Base-by-base conservation (phyloP, 73 alveolate species). In the Paramecium bursaria region DNA sequence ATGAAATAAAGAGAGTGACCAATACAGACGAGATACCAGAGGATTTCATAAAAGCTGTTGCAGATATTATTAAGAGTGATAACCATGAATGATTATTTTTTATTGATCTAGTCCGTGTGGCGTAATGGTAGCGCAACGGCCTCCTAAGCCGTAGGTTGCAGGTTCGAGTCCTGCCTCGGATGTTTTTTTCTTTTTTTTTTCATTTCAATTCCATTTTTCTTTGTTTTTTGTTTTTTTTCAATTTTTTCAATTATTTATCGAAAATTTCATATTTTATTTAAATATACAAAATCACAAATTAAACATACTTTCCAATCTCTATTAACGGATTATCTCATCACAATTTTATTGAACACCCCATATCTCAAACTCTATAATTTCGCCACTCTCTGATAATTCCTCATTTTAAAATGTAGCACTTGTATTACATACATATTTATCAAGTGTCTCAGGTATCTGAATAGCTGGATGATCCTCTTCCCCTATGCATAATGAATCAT, bases 61-160 rank as follows among this genome's bases (percentile, higher is more conserved):
- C 82, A 19, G 33, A 39, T 14, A 15, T 29, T 10, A 67, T 67
- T 39, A 33, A 67, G 48, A 42, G 21, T 2, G 10, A 67, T 47
- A 67, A 67, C 19, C 26, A 29, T 25, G 82, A 67, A 35, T 67
- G 82, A 67, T 26, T 39, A 39, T 39, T 7, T 39, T 39, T 39
- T n/a, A n/a, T n/a, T n/a, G n/a, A n/a, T n/a, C n/a, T n/a, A n/a
- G 60, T 67, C 82, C 82, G 82, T 67, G 82, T 67, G 82, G 82
- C 82, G 82, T 67, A 67, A 67, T 67, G 82, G 82, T 67, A 67
- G 82, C 82, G 82, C 82, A 47, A 67, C 82, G 33, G 82, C 82
- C 82, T 67, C 82, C 82, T 67, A 67, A 67, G 82, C 82, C 35
- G 82, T 67, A 67, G 82, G 82, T 42, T 67, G 82, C 82, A 67